Base-by-base conservation (phyloP, 345 rosid genomes). In the Adansonia digitata region DNA sequence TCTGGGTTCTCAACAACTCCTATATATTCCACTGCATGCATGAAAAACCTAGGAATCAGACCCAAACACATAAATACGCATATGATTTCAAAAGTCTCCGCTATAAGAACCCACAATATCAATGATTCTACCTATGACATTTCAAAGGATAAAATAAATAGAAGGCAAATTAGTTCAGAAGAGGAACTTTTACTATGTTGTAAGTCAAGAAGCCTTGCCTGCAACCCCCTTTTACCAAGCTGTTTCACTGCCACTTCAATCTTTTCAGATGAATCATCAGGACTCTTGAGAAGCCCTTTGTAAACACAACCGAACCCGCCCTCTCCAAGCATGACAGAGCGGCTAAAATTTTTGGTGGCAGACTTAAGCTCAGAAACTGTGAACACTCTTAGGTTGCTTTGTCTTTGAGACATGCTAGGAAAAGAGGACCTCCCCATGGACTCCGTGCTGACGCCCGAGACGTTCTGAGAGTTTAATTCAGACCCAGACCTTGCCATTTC, bases 271-370 rank as follows among this genome's bases (percentile, higher is more conserved):
- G 93, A 76, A 27, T 93, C 94, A 62, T 89, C 92, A 0, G 72
- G 67, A 70, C 37, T 53, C 84, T 85, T 91, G 51, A 91, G 81
- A 14, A 73, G 71, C 17, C 99, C 98, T 63, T 55, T 89, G 69
- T 72, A 94, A 75, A 94, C 99, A 80, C 91, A 87, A 59, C 99
- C 97, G 59, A 94, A 92, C 55, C 99, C 98, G 7, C 99, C 99
- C 84, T 94, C 99, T 75, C 99, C 98, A 29, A 92, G 66, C 95
- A 94, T 82, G 74, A 82, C 83, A 18, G 96, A 89, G 26, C 90
- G 90, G 83, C 92, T 89, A 60, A 94, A 94, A 80, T 92, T 94
- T 85, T 84, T 92, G 60, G 98, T 92, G 20, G 90, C 93, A 39
- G 88, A 81, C 80, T 90, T 91, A 73, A 94, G 91, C 76, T 91